Base-by-base conservation (phyloP, 2,329 filamentous ascomycete species). In the Daldinia eschscholtzii region DNA sequence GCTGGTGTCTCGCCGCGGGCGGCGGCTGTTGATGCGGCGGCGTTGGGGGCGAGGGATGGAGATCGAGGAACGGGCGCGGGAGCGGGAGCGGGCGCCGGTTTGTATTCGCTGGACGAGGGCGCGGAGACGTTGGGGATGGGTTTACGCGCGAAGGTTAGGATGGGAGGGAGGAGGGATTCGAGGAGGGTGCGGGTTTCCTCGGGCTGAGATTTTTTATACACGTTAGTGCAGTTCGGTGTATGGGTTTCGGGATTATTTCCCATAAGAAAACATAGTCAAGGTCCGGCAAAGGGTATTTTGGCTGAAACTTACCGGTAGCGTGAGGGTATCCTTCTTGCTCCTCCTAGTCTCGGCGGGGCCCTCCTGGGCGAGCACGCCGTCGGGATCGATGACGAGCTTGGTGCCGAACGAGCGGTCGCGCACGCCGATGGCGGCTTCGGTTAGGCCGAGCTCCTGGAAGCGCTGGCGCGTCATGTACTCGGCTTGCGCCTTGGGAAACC, bases 121-220 rank as follows among this genome's bases (percentile, higher is more conserved):
- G 69, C 70, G 42, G 55, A 70, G 39, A 73, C 70, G 18, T 68
- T 37, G 6, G 74, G 70, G 71, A 80, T 81, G 48, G 79, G 75
- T 62, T 80, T 80, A 44, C 82, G 81, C 37, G 73, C 57, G 75
- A 83, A 83, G 64, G 77, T 76, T 35, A 83, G 76, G 57, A 71
- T 75, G 28, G 77, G 59, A 35, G 82, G 81, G 61, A 83, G 71
- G 57, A 81, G 72, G 28, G 74, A 70, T 20, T 73, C 64, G 30
- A 84, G 76, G 35, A 83, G 75, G 35, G 73, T 61, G 50, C 77
- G 76, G 42, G 79, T 76, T 57, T 80, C 79, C 10, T 79, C 76
- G 70, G 81, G 76, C 79, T 83, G 61, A 60, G n/a, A 6, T 7
- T 9, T 35, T 10, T 9, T 46, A 30, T 1, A 13, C 28, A n/a